Base-by-base conservation (phyloP, 2,329 filamentous ascomycete genomes). In the Truncatella angustata region DNA sequence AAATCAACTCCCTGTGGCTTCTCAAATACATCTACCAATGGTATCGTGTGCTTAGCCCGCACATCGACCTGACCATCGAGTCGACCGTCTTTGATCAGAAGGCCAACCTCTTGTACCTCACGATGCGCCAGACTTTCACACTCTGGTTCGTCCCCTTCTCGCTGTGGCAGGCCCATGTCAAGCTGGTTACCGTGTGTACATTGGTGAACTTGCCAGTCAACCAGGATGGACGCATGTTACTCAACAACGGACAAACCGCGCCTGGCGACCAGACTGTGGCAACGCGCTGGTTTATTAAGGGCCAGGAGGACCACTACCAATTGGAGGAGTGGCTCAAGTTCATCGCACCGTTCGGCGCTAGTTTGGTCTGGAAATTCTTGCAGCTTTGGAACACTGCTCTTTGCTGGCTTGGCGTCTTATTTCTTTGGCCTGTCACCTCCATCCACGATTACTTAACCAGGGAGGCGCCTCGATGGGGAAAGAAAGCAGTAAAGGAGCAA, bases 221-320 rank as follows among this genome's bases (percentile, higher is more conserved):
- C 51, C 61, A 65, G 16, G 23, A 54, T 32, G 52, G 53, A 16
- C 54, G 54, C 26, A 54, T 55, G 6, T 35, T 63, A 7, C 47
- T 51, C n/a, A 46, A 50, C 49, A 49, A 44, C 16, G 20, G 30
- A 9, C 5, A 21, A n/a, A 16, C 39, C 2, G 9, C 43, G 2
- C 21, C 16, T 39, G 62, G 55, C 30, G 62, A 70, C 11, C 63
- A 69, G 23, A 67, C 60, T 23, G 58, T 49, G 49, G 35, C 43
- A 5, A 69, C 62, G 20, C 78, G 77, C 53, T 94, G 91, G 71
- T 88, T 86, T 65, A 92, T 96, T 56, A 69, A 76, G 5, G 80
- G 77, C 16, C 91, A 96, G 66, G 85, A 95, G 58, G 91, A 96
- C 64, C 71, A 92, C 6, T 96, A 96, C 63, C 89, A 93, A 62